phyloP scores from a whole-genome alignment of 495 filamentous ascomycete species.

The Annulohypoxylon maeteangense region DNA sequence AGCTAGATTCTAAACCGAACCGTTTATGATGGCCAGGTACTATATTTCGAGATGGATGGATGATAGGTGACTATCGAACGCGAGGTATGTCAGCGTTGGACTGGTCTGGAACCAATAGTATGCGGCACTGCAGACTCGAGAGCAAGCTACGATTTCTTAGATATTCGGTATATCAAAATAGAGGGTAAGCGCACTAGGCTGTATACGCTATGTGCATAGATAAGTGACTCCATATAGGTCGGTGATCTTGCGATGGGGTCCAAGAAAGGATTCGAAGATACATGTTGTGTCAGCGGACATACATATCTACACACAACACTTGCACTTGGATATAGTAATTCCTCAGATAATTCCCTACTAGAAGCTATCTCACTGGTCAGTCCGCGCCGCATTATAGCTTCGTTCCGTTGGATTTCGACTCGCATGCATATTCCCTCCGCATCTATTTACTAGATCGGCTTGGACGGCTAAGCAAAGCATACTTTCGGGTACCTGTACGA shows the following conservation, averaged over 20 bases:
- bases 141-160: slow-evolving; percentile 14
- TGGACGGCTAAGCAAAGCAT: slow-evolving; percentile 36
- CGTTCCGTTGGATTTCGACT: slow-evolving; percentile 19
- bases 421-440: slow-evolving; percentile 40
- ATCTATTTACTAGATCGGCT: slow-evolving; percentile 37
- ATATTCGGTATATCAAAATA: slow-evolving; percentile 36
- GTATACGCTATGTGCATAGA: slow-evolving; percentile 19
- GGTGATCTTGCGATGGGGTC: slow-evolving; percentile 35
- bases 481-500: slow-evolving; percentile 13
- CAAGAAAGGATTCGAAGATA: slow-evolving; percentile 33
- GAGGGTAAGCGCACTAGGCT: slow-evolving; percentile 31
- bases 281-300: slow-evolving; percentile 33
- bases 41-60: slow-evolving; percentile 10
- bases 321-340: slow-evolving; percentile 2
- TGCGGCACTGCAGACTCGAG: not conserved
- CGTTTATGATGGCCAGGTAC: not conserved
- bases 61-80: slow-evolving; percentile 14
- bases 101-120: slow-evolving; percentile 14
- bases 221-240: slow-evolving; percentile 27
- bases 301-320: not conserved
- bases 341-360: slow-evolving; percentile 13
- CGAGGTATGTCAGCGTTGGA: slow-evolving; percentile 22
- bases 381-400: slow-evolving; percentile 34
- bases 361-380: slow-evolving; percentile 17
- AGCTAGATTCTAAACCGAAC: slow-evolving; percentile 5